Evolutionary conservation across 2,329 filamentous ascomycete species (phyloP).

Genomic region (Alternaria atra): DNA sequence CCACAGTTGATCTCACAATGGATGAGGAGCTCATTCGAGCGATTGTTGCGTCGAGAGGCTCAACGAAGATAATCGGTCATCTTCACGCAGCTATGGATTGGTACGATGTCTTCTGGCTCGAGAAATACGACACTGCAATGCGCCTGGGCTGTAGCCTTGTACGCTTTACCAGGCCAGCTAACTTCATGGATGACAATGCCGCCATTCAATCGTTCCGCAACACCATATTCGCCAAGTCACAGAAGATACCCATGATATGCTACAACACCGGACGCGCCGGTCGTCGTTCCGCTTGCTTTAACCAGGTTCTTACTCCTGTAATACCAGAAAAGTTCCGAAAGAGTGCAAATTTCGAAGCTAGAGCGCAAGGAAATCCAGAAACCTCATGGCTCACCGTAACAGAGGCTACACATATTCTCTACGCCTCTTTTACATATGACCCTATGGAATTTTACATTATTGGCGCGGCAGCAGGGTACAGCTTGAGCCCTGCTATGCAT

Average conservation of each 20-base stretch:
- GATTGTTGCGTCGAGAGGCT: constrained; percentile 61
- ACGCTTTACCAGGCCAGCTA: constrained; percentile 67
- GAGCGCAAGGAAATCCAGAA: constrained; percentile 49
- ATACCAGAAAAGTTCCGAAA: constrained; percentile 59
- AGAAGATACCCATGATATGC: constrained; percentile 64
- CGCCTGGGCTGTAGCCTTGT: constrained; percentile 68
- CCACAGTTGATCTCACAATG: constrained; percentile 67
- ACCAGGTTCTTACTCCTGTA: constrained; percentile 70
- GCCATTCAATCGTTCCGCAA: constrained; percentile 66
- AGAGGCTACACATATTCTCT: constrained; percentile 71
- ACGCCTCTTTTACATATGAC: constrained; percentile 71
- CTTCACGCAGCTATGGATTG: constrained; percentile 63
- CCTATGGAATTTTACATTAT: constrained; percentile 77
- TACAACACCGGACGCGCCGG: constrained; percentile 72
- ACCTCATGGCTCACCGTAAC: constrained; percentile 65
- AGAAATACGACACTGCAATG: constrained; percentile 67
- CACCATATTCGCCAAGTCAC: constrained; percentile 56
- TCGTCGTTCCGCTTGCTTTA: constrained; percentile 71
- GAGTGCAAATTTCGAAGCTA: constrained; percentile 45
- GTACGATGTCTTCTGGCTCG: constrained; percentile 64
- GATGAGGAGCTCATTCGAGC: constrained; percentile 62
- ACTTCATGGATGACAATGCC: constrained; percentile 68
- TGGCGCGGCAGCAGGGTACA: constrained; percentile 77
- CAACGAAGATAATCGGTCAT: constrained; percentile 69
- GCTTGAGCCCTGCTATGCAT: constrained; percentile 79